phyloP scores from a whole-genome alignment of 2,329 filamentous ascomycete genomes.

The Penicillium frequentans region DNA sequence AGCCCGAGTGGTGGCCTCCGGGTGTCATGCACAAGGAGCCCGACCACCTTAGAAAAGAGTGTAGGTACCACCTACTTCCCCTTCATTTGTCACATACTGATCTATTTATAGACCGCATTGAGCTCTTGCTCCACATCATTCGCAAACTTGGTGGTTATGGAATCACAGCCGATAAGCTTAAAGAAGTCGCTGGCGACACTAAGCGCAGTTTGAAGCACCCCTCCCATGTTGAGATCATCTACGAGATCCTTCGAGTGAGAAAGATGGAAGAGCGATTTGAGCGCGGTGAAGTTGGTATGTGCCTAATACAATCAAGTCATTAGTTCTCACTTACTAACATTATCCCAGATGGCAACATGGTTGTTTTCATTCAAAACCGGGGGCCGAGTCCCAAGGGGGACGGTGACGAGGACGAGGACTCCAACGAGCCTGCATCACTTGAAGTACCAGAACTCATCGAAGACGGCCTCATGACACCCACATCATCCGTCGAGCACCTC shows the following conservation, averaged over 20 bases:
- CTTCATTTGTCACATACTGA: neutral
- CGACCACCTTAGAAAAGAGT: conserved; percentile 48
- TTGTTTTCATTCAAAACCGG: conserved; percentile 40
- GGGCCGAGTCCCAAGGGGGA: conserved; percentile 32
- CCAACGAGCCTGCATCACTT: conserved; percentile 17
- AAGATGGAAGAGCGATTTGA: conserved; percentile 43
- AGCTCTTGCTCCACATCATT: conserved; percentile 42
- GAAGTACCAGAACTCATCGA: conserved; percentile 31
- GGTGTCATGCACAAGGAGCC: conserved; percentile 50
- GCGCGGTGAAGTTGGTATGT: conserved; percentile 42
- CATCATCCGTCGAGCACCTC: conserved; percentile 25
- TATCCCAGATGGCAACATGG: conserved; percentile 32
- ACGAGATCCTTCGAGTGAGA: conserved; percentile 43
- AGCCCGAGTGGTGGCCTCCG: conserved; percentile 47
- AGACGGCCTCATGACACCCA: conserved; percentile 27
- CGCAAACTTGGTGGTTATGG: conserved; percentile 36
- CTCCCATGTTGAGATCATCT: conserved; percentile 38
- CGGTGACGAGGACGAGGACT: conserved; percentile 31
- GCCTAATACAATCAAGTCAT: neutral
- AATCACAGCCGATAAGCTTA: conserved; percentile 40
- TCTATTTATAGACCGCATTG: conserved; percentile 32
- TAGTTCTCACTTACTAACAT: neutral
- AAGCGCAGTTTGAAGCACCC: conserved; percentile 39
- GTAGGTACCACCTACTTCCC: conserved; percentile 31
- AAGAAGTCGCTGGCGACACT: conserved; percentile 41